A percentile compares a stretch with the other conserved stretches of the same genome.
phyloP scores from a whole-genome alignment of 202 grass and related monocot genomes.

The Panicum hallii region DNA sequence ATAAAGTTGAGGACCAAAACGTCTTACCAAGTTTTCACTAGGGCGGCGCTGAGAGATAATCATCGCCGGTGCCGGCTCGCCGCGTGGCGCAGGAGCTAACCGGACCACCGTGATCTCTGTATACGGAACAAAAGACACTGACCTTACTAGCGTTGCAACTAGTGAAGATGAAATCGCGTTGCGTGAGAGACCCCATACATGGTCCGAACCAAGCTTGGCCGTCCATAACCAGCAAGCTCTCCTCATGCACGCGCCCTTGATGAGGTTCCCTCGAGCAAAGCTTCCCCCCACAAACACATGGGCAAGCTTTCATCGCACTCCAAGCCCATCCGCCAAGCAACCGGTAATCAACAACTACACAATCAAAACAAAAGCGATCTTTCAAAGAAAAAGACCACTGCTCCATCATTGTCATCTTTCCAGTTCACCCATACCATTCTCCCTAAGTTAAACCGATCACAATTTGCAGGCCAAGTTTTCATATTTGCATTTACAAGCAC shows the following conservation, averaged over 20 bases:
- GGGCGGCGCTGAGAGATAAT: too few relatives aligned
- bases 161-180: too few relatives aligned
- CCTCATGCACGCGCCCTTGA: slow-evolving; percentile 8
- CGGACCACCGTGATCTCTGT: too few relatives aligned
- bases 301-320: slow-evolving; percentile 9
- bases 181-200: background rate
- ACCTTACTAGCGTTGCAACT: too few relatives aligned
- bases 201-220: slow-evolving; percentile 18
- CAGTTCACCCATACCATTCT: background rate
- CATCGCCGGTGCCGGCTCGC: too few relatives aligned
- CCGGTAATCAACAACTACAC: slow-evolving; percentile 3
- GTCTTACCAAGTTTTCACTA: too few relatives aligned
- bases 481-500: background rate
- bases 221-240: background rate
- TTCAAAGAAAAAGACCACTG: slow-evolving; percentile 14
- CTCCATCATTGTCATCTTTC: slow-evolving; percentile 35
- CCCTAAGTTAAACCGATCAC: background rate
- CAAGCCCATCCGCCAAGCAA: slow-evolving; percentile 8
- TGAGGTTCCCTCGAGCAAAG: background rate
- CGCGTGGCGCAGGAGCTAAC: too few relatives aligned
- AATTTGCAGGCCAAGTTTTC: background rate
- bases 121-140: too few relatives aligned
- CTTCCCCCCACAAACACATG: slow-evolving; percentile 23
- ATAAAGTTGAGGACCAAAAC: too few relatives aligned
- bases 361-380: slow-evolving; percentile 2